These are phyloP conservation scores for Begonia loranthoides DNA, from an alignment of 306 rosid genomes.

Conservation along the genomic window DNA sequence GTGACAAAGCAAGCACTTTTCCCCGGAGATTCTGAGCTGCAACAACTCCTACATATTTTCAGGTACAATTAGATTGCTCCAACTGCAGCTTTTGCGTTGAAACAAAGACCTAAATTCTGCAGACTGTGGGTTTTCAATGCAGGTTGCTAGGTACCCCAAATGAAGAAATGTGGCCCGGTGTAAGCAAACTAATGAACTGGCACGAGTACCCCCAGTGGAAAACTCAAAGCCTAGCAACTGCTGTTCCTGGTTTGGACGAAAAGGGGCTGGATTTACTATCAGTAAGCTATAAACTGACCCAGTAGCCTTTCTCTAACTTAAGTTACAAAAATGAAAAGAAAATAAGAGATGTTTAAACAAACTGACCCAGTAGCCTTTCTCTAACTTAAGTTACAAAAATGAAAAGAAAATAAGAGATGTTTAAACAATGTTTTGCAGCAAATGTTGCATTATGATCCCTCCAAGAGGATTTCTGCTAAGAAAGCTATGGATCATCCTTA, in stretches of 20 bases:
- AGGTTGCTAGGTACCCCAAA: conserved; percentile 90
- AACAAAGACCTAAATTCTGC: not conserved
- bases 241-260: conserved; percentile 57
- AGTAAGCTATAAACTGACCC: conserved; percentile 13
- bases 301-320: too few relatives aligned
- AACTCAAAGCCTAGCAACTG: conserved; percentile 47
- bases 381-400: too few relatives aligned
- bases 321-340: too few relatives aligned
- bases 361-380: too few relatives aligned
- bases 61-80: conserved; percentile 22
- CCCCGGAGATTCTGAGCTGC: conserved; percentile 94
- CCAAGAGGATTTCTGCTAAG: conserved; percentile 70
- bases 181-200: conserved; percentile 84
- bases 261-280: conserved; percentile 53
- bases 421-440: conserved; percentile 26
- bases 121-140: conserved; percentile 8
- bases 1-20: conserved; percentile 78
- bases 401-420: too few relatives aligned
- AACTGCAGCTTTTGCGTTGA: not conserved
- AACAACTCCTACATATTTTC: conserved; percentile 93
- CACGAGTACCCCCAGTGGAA: conserved; percentile 94
- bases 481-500: conserved; percentile 90
- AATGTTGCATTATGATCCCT: conserved; percentile 77
- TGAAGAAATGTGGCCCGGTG: conserved; percentile 88
- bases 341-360: too few relatives aligned